Evolutionary conservation across 1,284 basidiomycete species (phyloP), one percentile per base, ranked within the genome.

Genomic region (Fomitopsis betulina): DNA sequence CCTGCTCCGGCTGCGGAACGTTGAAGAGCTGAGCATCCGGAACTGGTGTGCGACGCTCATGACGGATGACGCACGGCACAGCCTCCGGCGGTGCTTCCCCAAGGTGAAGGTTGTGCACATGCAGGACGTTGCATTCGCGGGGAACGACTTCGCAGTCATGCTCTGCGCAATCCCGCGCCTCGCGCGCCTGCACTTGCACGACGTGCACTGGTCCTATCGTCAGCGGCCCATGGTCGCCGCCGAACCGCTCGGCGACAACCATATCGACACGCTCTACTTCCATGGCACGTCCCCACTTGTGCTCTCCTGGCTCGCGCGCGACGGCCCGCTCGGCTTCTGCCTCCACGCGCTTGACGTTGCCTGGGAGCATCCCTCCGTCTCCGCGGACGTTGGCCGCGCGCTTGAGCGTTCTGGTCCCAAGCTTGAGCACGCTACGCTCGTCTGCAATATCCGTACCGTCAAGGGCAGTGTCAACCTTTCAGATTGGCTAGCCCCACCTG

Each of bases 11-110:
- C 43, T 58, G n/a, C 23, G 25, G 7, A 10, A 58, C 21, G 56
- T 58, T 37, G 57, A 54, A 30, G 53, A 47, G 19, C 53, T 58
- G 15, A 55, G 25, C 40, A 21, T 58, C 43, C 23, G 33, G 25
- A 52, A 52, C 49, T 57, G 55, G 55, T 49, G 32, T 12, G 53
- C 53, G 21, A 52, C 49, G 35, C 23, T 49, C 23, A 54, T 58
- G 57, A 37, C 53, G 7, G 52, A 50, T 15, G 45, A 55, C n/a
- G 50, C 35, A 3, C 27, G 45, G 38, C 23, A 25, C 30, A 39
- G 23, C 27, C 38, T 58, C 13, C 27, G 17, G 15, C 17, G 10
- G 25, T 58, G 27, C 42, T 58, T 58, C 38, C 53, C 57, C 4
- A 40, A 40, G 19, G 53, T 58, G 19, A 25, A 32, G 33, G 47